Evolutionary conservation across 2,329 filamentous ascomycete species (phyloP).

Genomic region (Gliomastix tumulicola): DNA sequence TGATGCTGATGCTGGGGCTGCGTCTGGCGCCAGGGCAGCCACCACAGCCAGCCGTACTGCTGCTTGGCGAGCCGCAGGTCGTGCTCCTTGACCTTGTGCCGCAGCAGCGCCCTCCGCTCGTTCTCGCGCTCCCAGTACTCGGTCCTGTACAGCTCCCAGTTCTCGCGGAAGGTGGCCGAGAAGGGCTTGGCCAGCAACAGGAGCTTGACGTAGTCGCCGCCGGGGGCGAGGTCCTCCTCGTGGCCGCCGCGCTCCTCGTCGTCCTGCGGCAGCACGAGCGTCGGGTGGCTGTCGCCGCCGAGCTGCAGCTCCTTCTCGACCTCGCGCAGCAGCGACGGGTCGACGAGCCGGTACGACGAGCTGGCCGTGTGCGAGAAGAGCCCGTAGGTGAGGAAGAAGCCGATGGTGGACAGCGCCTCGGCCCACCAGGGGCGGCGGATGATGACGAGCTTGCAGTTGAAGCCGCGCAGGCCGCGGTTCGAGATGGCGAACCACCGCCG

Average conservation of each 20-base stretch:
- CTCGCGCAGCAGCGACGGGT: slow-evolving; percentile 53
- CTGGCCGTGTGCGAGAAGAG: slow-evolving; percentile 60
- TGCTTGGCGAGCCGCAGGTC: slow-evolving; percentile 62
- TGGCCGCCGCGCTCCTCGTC: slow-evolving; percentile 61
- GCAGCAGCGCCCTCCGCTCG: slow-evolving; percentile 69
- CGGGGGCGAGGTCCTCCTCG: slow-evolving; percentile 85
- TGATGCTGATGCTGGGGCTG: slow-evolving; percentile 20
- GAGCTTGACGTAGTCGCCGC: slow-evolving; percentile 87
- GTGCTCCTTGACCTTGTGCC: slow-evolving; percentile 60
- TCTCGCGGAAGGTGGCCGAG: slow-evolving; percentile 87
- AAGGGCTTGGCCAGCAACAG: slow-evolving; percentile 91
- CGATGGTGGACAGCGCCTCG: slow-evolving; percentile 65
- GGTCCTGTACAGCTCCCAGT: slow-evolving; percentile 90
- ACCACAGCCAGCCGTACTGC: slow-evolving; percentile 74
- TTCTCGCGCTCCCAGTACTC: slow-evolving; percentile 99
- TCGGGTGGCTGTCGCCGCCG: slow-evolving; percentile 30
- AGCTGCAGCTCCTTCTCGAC: slow-evolving; percentile 52
- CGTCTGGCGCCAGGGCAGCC: slow-evolving; percentile 60
- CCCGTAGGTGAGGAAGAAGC: slow-evolving; percentile 73
- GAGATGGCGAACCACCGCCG: slow-evolving; percentile 82
- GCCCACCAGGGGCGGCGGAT: slow-evolving; percentile 77
- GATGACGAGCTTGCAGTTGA: slow-evolving; percentile 95
- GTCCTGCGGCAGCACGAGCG: slow-evolving; percentile 33
- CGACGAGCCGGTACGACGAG: slow-evolving; percentile 71
- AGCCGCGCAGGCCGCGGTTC: slow-evolving; percentile 81